A percentile compares a stretch with the other conserved stretches of the same genome.
Conservation (phyloP, 2,329 filamentous ascomycete species). For the Fusarium anguioides region DNA sequence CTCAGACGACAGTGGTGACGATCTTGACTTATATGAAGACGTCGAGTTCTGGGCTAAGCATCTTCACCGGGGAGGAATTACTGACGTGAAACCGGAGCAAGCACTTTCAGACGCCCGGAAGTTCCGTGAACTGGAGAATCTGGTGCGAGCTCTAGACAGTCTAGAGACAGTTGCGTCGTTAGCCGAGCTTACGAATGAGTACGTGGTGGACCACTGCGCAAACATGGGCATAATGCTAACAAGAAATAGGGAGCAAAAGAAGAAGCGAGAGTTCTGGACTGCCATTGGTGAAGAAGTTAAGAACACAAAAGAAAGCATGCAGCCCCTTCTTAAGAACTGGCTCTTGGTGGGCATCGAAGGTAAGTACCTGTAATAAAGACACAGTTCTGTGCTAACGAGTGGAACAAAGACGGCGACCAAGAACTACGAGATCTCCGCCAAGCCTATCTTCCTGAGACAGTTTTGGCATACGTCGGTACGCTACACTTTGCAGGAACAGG, state of each 20-base stretch:
- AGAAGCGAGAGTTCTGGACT: constrained; percentile 63
- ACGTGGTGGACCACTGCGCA: constrained; percentile 46
- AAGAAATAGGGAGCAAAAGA: constrained; percentile 45
- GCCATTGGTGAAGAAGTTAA: constrained; percentile 67
- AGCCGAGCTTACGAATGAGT: constrained; percentile 64
- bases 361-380: constrained; percentile 49
- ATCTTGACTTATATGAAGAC: constrained; percentile 54
- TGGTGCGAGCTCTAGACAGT: constrained; percentile 73
- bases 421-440: constrained; percentile 75
- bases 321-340: constrained; percentile 73
- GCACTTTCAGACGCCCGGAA: constrained; percentile 67
- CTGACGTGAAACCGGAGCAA: constrained; percentile 53
- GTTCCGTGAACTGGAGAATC: constrained; percentile 75
- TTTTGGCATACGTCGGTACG: constrained; percentile 84
- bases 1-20: constrained; percentile 51
- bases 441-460: constrained; percentile 84
- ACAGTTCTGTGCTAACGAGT: constrained; percentile 19
- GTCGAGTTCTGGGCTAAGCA: constrained; percentile 54
- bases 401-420: constrained; percentile 62
- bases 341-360: constrained; percentile 66
- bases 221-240: constrained; percentile 43
- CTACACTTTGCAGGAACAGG: constrained; percentile 82
- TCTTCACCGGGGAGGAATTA: constrained; percentile 51
- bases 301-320: constrained; percentile 65
- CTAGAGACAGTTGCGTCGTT: constrained; percentile 74